Evolutionary conservation across 768 basidiomycete species (phyloP).

Genomic region (Russula abietina): DNA sequence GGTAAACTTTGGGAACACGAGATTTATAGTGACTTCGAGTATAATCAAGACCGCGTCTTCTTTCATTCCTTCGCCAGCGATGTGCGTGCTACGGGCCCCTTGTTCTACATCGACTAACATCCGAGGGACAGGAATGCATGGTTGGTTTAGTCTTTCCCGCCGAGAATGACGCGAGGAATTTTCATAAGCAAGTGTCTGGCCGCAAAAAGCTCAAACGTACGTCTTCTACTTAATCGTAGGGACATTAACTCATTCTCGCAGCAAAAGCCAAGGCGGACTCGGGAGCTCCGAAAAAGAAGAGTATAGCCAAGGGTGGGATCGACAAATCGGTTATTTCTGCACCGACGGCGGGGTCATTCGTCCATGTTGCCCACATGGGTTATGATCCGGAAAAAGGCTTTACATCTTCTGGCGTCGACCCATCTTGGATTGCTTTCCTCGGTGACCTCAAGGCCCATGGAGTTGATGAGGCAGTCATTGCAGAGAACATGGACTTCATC

Average conservation of each 20-base stretch:
- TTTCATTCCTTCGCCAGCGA: slow-evolving; percentile 92
- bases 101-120: not conserved
- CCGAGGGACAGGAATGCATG: slow-evolving; percentile 64
- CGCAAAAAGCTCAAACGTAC: slow-evolving; percentile 51
- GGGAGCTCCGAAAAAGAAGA: slow-evolving; percentile 50
- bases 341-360: slow-evolving; percentile 72
- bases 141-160: slow-evolving; percentile 87
- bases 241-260: slow-evolving; percentile 15
- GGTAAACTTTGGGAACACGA: slow-evolving; percentile 94
- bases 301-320: slow-evolving; percentile 60
- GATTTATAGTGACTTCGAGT: slow-evolving; percentile 75
- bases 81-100: slow-evolving; percentile 49
- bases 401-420: slow-evolving; percentile 79
- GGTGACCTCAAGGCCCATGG: slow-evolving; percentile 58
- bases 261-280: slow-evolving; percentile 42
- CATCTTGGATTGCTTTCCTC: slow-evolving; percentile 78
- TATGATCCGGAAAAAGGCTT: slow-evolving; percentile 85
- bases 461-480: slow-evolving; percentile 60
- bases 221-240: slow-evolving; percentile 9
- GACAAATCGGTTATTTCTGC: slow-evolving; percentile 91
- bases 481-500: slow-evolving; percentile 83
- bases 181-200: slow-evolving; percentile 76
- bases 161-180: slow-evolving; percentile 74
- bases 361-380: slow-evolving; percentile 93
- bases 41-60: slow-evolving; percentile 77